Evolutionary conservation across 345 rosid genomes (phyloP).

Genomic region (Geranium brycei): DNA sequence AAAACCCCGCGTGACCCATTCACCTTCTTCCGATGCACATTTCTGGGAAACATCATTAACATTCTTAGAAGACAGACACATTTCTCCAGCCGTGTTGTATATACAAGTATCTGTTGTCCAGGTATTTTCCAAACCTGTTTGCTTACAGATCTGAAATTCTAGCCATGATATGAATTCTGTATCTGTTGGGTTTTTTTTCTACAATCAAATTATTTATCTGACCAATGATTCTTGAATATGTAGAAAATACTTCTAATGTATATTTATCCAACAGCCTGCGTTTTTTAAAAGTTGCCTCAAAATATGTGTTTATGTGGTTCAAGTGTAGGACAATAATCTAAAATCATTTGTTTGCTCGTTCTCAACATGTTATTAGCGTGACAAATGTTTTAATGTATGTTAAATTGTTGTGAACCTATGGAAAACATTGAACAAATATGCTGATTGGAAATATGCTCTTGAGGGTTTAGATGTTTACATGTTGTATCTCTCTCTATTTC

Average conservation of each 20-base stretch:
- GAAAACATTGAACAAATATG: too few relatives aligned
- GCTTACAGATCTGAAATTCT: neutral
- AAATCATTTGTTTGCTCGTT: too few relatives aligned
- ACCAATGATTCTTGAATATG: neutral
- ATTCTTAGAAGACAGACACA: slow-evolving; percentile 60
- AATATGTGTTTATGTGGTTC: neutral
- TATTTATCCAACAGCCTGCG: neutral
- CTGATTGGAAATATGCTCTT: neutral
- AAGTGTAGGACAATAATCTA: neutral
- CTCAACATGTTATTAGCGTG: too few relatives aligned
- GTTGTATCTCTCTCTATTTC: neutral
- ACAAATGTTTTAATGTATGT: too few relatives aligned
- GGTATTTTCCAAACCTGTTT: slow-evolving; percentile 28
- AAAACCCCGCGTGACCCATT: slow-evolving; percentile 66
- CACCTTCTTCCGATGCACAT: slow-evolving; percentile 54
- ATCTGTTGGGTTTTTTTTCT: neutral
- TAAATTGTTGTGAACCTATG: too few relatives aligned
- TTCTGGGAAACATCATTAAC: slow-evolving; percentile 45
- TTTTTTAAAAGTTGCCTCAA: neutral
- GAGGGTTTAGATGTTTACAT: neutral
- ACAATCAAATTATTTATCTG: too few relatives aligned
- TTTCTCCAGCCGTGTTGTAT: slow-evolving; percentile 66
- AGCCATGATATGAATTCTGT: neutral
- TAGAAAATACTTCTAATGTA: neutral
- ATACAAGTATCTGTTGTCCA: slow-evolving; percentile 78